Evolutionary conservation across 2,329 filamentous ascomycete genomes (phyloP).

Genomic region (Mycogone perniciosa): DNA sequence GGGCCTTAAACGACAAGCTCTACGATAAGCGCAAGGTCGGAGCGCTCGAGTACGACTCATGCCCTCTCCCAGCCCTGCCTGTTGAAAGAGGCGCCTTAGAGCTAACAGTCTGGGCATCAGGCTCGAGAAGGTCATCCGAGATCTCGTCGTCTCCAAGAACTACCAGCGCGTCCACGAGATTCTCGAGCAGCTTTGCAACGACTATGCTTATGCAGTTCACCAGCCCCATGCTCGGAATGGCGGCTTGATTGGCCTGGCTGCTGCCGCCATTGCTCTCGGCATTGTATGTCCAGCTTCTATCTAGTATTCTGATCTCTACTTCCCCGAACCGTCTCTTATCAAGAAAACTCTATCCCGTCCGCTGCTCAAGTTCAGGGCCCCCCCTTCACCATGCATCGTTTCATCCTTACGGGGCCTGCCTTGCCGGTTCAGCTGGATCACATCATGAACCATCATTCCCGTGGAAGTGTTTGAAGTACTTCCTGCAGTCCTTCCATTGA

Average conservation of each 20-base stretch:
- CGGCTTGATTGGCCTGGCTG: constrained; percentile 88
- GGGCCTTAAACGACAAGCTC: constrained; percentile 92
- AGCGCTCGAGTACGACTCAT: constrained; percentile 73
- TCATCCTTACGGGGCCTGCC: too few species aligned
- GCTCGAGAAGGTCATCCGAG: constrained; percentile 84
- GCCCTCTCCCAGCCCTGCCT: constrained; percentile 1
- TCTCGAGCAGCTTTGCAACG: constrained; percentile 92
- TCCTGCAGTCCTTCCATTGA: constrained; percentile 26
- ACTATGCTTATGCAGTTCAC: constrained; percentile 95
- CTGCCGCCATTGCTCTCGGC: constrained; percentile 90
- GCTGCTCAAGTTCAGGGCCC: neutral
- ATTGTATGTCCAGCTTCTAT: constrained; percentile 53
- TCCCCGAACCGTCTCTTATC: neutral
- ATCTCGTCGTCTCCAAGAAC: constrained; percentile 70
- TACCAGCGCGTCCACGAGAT: constrained; percentile 77
- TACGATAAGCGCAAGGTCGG: constrained; percentile 98
- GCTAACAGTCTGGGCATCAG: constrained; percentile 38
- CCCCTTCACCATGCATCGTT: too few species aligned
- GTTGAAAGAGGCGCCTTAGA: neutral
- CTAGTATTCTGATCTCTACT: neutral
- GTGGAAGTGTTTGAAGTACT: too few species aligned
- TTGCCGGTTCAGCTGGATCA: too few species aligned
- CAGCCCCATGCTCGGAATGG: constrained; percentile 95
- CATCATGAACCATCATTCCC: too few species aligned
- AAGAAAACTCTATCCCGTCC: neutral